phyloP scores from a whole-genome alignment of 2,329 filamentous ascomycete genomes.

The Tolypocladium tundrense region DNA sequence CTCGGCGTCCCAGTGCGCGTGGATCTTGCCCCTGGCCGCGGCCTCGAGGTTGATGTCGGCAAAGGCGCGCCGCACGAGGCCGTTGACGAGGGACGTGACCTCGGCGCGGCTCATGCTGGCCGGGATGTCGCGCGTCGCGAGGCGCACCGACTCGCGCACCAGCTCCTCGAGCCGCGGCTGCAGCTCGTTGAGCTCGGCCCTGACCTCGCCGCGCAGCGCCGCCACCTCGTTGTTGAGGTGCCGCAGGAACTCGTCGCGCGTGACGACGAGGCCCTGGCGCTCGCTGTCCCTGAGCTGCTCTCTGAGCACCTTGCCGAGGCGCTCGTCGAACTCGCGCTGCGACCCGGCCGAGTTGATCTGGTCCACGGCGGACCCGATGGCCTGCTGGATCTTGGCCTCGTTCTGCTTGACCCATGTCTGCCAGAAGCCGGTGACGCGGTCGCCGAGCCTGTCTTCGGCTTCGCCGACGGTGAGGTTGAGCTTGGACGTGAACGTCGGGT shows the following conservation, averaged over 20 bases:
- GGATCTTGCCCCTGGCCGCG: slow-evolving; percentile 35
- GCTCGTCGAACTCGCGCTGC: slow-evolving; percentile 21
- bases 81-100: slow-evolving; percentile 28
- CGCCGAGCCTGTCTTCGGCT: slow-evolving; percentile 15
- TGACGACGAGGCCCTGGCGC: slow-evolving; percentile 28
- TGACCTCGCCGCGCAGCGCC: slow-evolving; percentile 27
- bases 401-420: slow-evolving; percentile 43
- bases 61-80: slow-evolving; percentile 31
- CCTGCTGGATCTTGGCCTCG: slow-evolving; percentile 23
- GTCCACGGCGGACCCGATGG: slow-evolving; percentile 19
- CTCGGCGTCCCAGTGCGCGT: slow-evolving; percentile 29
- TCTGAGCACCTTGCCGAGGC: slow-evolving; percentile 25
- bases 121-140: slow-evolving; percentile 13
- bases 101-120: slow-evolving; percentile 28
- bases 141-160: slow-evolving; percentile 18
- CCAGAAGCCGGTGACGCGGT: slow-evolving; percentile 32
- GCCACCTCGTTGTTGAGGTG: slow-evolving; percentile 29
- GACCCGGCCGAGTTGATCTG: slow-evolving; percentile 24
- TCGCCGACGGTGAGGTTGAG: slow-evolving; percentile 15
- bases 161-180: slow-evolving; percentile 22
- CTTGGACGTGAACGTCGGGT: slow-evolving; percentile 16
- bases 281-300: slow-evolving; percentile 22
- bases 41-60: slow-evolving; percentile 35
- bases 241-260: slow-evolving; percentile 37
- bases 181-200: slow-evolving; percentile 27